Percentiles rank a stretch among this genome's conserved stretches.
Evolutionary conservation across 2,329 filamentous ascomycete genomes (phyloP).

Genomic region (Chaetomium sp.): DNA sequence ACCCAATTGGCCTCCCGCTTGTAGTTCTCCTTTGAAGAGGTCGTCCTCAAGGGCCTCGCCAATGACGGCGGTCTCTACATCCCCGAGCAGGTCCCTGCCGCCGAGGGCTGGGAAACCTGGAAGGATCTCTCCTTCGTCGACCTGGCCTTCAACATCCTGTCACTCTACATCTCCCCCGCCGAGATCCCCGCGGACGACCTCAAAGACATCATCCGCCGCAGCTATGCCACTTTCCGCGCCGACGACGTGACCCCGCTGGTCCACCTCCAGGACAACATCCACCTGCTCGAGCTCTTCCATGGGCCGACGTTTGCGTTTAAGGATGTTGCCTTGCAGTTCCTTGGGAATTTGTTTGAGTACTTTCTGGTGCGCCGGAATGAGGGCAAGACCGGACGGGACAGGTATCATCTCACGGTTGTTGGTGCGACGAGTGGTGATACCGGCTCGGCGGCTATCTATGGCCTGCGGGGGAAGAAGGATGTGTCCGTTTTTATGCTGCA

Average conservation of each 20-base stretch:
- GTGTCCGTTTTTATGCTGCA: constrained; percentile 93
- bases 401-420: constrained; percentile 78
- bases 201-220: constrained; percentile 73
- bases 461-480: constrained; percentile 90
- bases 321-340: constrained; percentile 85
- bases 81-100: constrained; percentile 68
- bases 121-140: constrained; percentile 71
- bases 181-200: constrained; percentile 80
- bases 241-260: constrained; percentile 72
- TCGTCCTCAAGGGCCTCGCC: constrained; percentile 82
- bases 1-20: not conserved
- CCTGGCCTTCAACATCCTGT: constrained; percentile 77
- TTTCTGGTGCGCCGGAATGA: constrained; percentile 69
- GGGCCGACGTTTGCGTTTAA: constrained; percentile 95
- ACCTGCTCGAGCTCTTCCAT: constrained; percentile 92
- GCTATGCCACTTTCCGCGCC: constrained; percentile 83
- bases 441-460: constrained; percentile 92
- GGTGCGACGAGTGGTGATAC: constrained; percentile 82
- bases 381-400: constrained; percentile 57
- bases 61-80: constrained; percentile 85
- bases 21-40: constrained; percentile 83
- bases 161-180: constrained; percentile 73
- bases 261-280: constrained; percentile 70
- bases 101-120: constrained; percentile 54
- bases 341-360: constrained; percentile 95